These are phyloP conservation scores for Trifolium pratense DNA, from an alignment of 306 rosid genomes.

Conservation along the genomic window DNA sequence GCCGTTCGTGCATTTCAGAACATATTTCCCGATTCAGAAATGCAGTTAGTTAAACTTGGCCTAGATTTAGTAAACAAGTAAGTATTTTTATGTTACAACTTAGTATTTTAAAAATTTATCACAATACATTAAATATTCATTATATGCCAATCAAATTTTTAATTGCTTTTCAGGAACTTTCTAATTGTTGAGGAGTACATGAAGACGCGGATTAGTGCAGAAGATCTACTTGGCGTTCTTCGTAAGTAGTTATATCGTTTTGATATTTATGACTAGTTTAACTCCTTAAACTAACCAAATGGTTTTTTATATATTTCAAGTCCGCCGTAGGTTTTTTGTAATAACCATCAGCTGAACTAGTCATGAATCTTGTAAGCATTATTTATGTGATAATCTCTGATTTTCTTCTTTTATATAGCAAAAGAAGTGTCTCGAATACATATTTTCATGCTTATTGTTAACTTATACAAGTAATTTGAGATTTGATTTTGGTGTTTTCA, in stretches of 20 bases:
- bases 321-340: background rate
- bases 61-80: slow-evolving; percentile 69
- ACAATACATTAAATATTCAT: background rate
- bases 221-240: slow-evolving; percentile 67
- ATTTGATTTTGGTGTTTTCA: slow-evolving; percentile 1
- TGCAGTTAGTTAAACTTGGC: slow-evolving; percentile 64
- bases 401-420: no score
- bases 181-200: slow-evolving; percentile 57
- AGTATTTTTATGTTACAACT: slow-evolving; percentile 36
- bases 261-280: background rate
- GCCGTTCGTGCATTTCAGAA: slow-evolving; percentile 73
- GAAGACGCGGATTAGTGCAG: slow-evolving; percentile 58
- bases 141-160: slow-evolving; percentile 19
- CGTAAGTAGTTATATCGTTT: slow-evolving; percentile 53
- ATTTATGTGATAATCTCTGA: no score
- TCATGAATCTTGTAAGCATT: no score
- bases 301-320: background rate
- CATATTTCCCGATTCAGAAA: slow-evolving; percentile 83
- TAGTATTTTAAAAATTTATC: background rate
- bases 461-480: no score
- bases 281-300: background rate
- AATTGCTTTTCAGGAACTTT: slow-evolving; percentile 42
- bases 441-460: no score
- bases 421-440: no score
- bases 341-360: no score